These are phyloP conservation scores for Talaromyces ruber DNA, from an alignment of 495 filamentous ascomycete species.

Conservation along the genomic window DNA sequence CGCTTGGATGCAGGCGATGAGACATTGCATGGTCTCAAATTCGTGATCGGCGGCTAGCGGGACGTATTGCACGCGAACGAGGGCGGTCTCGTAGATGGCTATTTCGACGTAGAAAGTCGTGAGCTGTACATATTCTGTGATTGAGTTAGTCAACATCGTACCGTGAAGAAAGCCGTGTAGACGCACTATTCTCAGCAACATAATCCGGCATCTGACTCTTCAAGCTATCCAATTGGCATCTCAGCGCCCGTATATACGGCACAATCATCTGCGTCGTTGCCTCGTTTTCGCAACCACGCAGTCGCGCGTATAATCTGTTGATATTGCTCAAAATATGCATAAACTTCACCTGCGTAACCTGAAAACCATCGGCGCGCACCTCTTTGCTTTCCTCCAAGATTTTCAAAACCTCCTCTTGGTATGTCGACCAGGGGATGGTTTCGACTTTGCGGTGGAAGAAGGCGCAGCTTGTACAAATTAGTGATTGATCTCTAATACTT, in stretches of 20 bases:
- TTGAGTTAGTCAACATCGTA: neutral
- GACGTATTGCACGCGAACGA: conserved; percentile 20
- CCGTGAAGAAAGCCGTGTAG: neutral
- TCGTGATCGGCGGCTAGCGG: conserved; percentile 13
- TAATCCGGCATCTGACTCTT: conserved; percentile 16
- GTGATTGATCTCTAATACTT: neutral
- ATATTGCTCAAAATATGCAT: conserved; percentile 23
- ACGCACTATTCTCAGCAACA: conserved; percentile 23
- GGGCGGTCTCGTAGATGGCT: conserved; percentile 10
- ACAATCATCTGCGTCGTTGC: conserved; percentile 11
- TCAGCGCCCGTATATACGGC: conserved; percentile 29
- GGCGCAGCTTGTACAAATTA: conserved; percentile 17
- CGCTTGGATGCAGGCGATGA: conserved; percentile 11
- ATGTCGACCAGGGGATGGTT: conserved; percentile 30
- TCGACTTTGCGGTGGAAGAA: conserved; percentile 29
- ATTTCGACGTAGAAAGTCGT: neutral
- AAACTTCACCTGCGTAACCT: conserved; percentile 31
- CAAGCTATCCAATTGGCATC: conserved; percentile 21
- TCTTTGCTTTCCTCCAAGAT: conserved; percentile 26
- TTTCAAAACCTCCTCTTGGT: conserved; percentile 34
- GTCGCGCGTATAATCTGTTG: neutral
- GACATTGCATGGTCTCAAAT: conserved; percentile 4
- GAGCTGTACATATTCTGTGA: neutral
- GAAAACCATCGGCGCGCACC: conserved; percentile 29
- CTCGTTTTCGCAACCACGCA: conserved; percentile 6